Evolutionary conservation across 1,284 basidiomycete species (phyloP), one percentile per base, ranked within the genome.

Genomic region (Trichosporon ovoides): DNA sequence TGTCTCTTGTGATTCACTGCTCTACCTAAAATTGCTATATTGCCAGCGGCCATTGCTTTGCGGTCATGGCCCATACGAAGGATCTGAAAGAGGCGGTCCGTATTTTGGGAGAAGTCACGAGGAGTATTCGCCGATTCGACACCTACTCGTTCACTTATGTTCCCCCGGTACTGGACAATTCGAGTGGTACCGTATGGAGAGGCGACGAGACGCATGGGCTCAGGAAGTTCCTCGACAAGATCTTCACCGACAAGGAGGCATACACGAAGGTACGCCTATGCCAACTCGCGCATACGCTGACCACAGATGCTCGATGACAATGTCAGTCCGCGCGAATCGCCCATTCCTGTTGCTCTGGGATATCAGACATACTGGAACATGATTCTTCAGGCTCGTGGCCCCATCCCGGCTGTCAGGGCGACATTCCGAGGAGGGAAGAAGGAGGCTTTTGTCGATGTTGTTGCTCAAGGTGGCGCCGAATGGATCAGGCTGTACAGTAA

Each of bases 401-500:
- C 85, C 1, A 77, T 88, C 12, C 75, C 82, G 0, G 81, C 83
- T 0, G 77, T 91, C 24, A 55, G 65, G 28, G 62, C 68, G 55
- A 19, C 38, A 18, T 34, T 46, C 37, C 56, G 58, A 53, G 55
- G 57, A 66, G 40, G 68, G 69, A 49, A 80, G 69, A 52, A 80
- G 77, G 72, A 73, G 40, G 68, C 60, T 20, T 72, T 71, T 58
- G 84, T 91, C 0, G 90, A 93, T 69, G 81, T 91, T 6, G 84
- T 91, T 22, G 85, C 87, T 82, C 53, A 87, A 31, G 83, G 84
- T 52, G 89, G 89, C 0, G 79, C 81, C 28, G 78, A 80, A 7
- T 93, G 89, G 90, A 84, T 90, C 43, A 81, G 89, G 65, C 82
- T 92, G 22, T 91, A 91, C 77, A 84, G 85, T 24, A 91, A 87